Evolutionary conservation across 805 yeast species (phyloP), one percentile per base, ranked within the genome.

Genomic region (Saturnispora sanitii): DNA sequence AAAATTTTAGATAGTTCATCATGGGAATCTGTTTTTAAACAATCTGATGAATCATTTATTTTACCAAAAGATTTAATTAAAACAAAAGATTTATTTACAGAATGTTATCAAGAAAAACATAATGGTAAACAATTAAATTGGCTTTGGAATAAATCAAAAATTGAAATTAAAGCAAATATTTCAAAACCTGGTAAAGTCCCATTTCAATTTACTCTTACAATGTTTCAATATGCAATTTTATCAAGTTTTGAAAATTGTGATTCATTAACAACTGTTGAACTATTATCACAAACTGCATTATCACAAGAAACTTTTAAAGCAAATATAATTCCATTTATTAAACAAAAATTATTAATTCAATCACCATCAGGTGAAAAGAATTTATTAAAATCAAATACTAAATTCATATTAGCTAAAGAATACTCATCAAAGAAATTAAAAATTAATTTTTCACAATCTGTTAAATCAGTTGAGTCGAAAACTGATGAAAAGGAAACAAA

Each of bases 141-240:
- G 99, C 72, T 90, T 45, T 92, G 96, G 96, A 82, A 86, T 52
- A 77, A 85, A 56, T 85, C 94, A 35, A 82, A 90, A 59, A 92
- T 94, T 45, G 99, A 92, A 58, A 63, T 92, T 43, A 83, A 80
- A 60, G 95, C 94, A 9, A 82, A 85, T 56, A 71, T 87, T 47
- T 74, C 90, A 5, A 79, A 80, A 50, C 79, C 82, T 28, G 88
- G 88, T 6, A 80, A 78, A 55, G 82, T 88, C 4, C 87, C 95
- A 36, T 84, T 81, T 54, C 66, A 71, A 18, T 81, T 94, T 55
- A 81, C 82, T 3, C 86, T 86, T 33, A 82, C 95, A 5, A 70
- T 85, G 43, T 82, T 78, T 49, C 98, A 92, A 61, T 77, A 88
- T 72, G 79, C 94, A 46, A 83, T 94, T 33, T 63, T 94, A 43